Conservation (phyloP, 257 asterid species). For the Henckelia pumila region DNA sequence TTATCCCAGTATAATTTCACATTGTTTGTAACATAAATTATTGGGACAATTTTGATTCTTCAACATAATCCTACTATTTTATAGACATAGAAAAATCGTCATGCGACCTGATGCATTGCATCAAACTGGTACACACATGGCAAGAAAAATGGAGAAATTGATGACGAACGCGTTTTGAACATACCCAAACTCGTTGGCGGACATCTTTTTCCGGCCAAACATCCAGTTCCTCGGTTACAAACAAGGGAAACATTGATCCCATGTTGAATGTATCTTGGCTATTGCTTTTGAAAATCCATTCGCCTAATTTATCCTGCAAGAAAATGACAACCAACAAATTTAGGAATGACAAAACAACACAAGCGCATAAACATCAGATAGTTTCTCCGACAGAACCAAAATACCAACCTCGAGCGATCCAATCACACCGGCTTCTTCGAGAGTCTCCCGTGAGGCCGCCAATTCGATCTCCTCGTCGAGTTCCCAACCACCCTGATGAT, state of each 20-base stretch:
- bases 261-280: conserved; percentile 82
- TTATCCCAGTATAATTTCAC: too few species aligned
- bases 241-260: conserved; percentile 81
- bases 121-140: background rate
- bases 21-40: too few species aligned
- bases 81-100: too few species aligned
- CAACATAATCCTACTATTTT: background rate
- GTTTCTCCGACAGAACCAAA: background rate
- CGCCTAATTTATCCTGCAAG: conserved; percentile 70
- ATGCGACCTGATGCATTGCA: too few species aligned
- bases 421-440: conserved; percentile 24
- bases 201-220: conserved; percentile 89
- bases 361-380: background rate
- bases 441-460: conserved; percentile 21
- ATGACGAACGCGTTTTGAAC: background rate
- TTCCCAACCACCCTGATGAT: conserved; percentile 42
- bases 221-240: conserved; percentile 73
- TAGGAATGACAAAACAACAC: conserved; percentile 5
- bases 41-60: too few species aligned
- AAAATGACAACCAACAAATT: background rate
- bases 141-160: background rate
- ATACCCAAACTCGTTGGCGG: conserved; percentile 84
- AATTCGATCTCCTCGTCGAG: conserved; percentile 19
- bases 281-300: conserved; percentile 89
- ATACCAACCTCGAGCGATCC: conserved; percentile 21